These are phyloP conservation scores for Ogataea methanolica DNA, from an alignment of 805 yeast species.

Conservation along the genomic window DNA sequence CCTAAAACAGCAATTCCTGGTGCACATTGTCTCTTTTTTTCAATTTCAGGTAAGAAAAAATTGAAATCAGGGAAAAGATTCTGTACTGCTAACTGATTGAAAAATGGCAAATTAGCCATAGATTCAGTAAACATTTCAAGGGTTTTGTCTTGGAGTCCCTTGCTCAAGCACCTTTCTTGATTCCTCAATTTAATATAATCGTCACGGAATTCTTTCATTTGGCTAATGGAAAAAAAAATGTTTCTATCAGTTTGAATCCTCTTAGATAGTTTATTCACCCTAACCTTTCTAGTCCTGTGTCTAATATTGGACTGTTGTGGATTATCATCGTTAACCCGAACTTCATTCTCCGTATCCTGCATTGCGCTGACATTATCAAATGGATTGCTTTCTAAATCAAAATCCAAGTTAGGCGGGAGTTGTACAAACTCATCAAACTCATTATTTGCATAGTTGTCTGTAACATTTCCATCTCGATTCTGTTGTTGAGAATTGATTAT, in stretches of 20 bases:
- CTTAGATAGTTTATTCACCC: constrained; percentile 1
- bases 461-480: neutral
- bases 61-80: no score
- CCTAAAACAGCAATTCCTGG: neutral
- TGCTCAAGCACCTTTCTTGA: neutral
- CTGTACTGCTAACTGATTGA: neutral
- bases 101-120: neutral
- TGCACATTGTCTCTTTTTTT: neutral
- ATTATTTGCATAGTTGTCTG: neutral
- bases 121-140: neutral
- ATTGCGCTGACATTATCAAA: neutral
- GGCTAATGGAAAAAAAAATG: constrained; percentile 8
- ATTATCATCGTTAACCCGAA: neutral
- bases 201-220: constrained; percentile 15
- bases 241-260: constrained; percentile 10
- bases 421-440: neutral
- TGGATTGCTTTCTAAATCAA: constrained; percentile 2
- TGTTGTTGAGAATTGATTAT: neutral
- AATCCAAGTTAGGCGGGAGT: constrained; percentile 4
- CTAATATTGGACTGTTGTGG: neutral
- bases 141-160: neutral
- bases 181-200: neutral
- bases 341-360: neutral
- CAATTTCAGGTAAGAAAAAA: neutral
- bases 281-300: neutral